Evolutionary conservation across 2,329 filamentous ascomycete genomes (phyloP).

Genomic region (Penicillium sp.): DNA sequence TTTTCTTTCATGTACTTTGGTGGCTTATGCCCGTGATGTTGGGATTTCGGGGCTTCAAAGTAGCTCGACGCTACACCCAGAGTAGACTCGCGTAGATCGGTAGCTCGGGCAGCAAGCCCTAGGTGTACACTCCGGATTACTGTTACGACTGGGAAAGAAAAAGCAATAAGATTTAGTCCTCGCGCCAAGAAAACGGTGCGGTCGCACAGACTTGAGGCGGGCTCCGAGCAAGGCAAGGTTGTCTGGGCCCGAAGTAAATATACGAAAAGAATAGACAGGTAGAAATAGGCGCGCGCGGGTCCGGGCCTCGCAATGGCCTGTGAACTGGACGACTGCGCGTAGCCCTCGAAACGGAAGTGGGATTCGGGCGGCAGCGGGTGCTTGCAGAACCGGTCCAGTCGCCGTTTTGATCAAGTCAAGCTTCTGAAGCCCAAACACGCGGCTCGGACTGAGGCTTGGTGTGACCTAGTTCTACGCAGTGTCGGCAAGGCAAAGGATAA

Average conservation of each 20-base stretch:
- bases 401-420: slow-evolving; percentile 10
- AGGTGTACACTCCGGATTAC: neutral
- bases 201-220: neutral
- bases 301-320: neutral
- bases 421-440: slow-evolving; percentile 10
- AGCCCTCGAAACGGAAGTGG: slow-evolving; percentile 8
- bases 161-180: neutral
- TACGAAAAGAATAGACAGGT: neutral
- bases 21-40: neutral
- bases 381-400: slow-evolving; percentile 15
- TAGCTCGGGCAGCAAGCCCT: slow-evolving; percentile 10
- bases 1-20: neutral
- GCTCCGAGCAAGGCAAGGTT: neutral
- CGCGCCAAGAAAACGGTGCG: neutral
- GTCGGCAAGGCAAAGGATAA: neutral
- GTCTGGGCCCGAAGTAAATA: neutral
- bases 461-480: slow-evolving; percentile 6
- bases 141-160: neutral
- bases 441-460: neutral
- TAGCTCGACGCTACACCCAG: neutral
- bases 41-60: neutral
- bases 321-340: neutral
- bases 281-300: slow-evolving; percentile 2
- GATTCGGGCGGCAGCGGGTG: slow-evolving; percentile 18
- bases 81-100: neutral